Conservation (phyloP, 2,329 filamentous ascomycete genomes). For the Lachnellula occidentalis region DNA sequence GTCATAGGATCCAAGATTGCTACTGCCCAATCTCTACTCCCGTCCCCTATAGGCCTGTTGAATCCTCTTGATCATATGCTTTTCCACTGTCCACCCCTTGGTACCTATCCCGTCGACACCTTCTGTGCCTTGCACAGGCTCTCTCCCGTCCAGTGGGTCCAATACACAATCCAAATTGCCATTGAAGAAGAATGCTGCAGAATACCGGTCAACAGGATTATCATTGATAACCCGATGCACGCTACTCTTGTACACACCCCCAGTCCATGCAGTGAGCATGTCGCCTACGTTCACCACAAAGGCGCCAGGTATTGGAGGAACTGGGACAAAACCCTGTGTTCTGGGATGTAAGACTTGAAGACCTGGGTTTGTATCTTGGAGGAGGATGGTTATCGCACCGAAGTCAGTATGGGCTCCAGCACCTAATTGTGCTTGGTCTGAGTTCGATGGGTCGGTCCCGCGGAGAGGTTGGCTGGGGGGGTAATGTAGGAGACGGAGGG, state of each 20-base stretch:
- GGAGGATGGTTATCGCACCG: neutral
- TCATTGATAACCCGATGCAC: neutral
- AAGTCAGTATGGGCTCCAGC: conserved; percentile 18
- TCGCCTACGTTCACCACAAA: neutral
- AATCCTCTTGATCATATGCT: neutral
- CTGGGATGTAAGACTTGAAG: neutral
- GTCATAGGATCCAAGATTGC: neutral
- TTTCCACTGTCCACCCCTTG: neutral
- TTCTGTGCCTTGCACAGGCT: neutral
- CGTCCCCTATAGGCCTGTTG: neutral
- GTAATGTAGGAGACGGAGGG: conserved; percentile 45
- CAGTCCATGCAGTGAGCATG: neutral
- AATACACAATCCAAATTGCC: neutral
- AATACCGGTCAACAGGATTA: neutral
- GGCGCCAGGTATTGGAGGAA: neutral
- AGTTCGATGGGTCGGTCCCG: conserved; percentile 27
- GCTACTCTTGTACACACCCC: neutral
- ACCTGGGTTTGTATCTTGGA: neutral
- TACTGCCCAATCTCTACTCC: neutral
- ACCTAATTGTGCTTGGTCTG: conserved; percentile 16
- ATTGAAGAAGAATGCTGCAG: neutral
- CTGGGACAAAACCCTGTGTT: neutral
- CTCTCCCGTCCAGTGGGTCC: neutral
- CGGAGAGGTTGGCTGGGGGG: conserved; percentile 29
- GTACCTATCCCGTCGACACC: neutral